Conservation (phyloP, 108 stramenopile species). For the Nitzschia sp. region DNA sequence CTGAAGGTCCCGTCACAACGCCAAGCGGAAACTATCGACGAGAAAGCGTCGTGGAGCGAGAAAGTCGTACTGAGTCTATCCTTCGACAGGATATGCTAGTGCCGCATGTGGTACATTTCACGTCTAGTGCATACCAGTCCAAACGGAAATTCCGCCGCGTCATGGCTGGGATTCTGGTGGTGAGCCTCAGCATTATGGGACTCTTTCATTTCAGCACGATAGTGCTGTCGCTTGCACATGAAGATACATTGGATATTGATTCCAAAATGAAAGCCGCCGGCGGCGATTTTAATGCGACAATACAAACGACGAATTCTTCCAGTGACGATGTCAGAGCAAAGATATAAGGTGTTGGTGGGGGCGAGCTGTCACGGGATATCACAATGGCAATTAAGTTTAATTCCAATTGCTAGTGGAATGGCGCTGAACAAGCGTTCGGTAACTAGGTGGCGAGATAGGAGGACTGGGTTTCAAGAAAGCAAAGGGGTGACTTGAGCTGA, state of each 20-base stretch:
- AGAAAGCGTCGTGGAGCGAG: constrained; percentile 2
- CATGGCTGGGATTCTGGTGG: not conserved
- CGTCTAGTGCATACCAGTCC: not conserved
- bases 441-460: too few relatives aligned
- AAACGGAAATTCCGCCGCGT: not conserved
- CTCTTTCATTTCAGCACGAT: constrained; percentile 14
- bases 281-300: not conserved
- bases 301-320: not conserved
- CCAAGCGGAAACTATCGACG: not conserved
- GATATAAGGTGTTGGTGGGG: too few relatives aligned
- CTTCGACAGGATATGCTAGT: constrained; percentile 15
- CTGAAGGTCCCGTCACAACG: not conserved
- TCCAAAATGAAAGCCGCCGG: not conserved
- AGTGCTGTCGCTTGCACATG: not conserved
- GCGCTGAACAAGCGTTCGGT: too few relatives aligned
- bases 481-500: too few relatives aligned
- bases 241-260: not conserved
- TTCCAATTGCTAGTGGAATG: too few relatives aligned
- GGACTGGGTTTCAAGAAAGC: too few relatives aligned
- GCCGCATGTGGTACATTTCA: constrained; percentile 17
- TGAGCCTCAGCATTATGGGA: constrained; percentile 8
- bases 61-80: constrained; percentile 11
- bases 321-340: not conserved
- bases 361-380: too few relatives aligned
- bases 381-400: too few relatives aligned